phyloP scores from a whole-genome alignment of 345 rosid genomes.

The Gossypium stocksii region DNA sequence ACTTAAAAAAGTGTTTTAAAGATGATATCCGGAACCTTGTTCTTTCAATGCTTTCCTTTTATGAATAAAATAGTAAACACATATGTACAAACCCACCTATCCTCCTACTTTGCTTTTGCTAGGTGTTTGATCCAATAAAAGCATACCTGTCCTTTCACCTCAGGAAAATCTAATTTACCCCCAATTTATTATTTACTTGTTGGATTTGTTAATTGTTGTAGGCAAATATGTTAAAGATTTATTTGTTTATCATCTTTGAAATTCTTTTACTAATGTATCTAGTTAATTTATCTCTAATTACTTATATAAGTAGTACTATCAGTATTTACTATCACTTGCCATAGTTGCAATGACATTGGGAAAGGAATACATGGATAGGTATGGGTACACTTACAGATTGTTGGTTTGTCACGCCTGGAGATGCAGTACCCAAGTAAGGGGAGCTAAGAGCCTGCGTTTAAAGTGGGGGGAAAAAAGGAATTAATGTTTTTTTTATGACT shows the following conservation, averaged over 20 bases:
- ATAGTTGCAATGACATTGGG: slow-evolving; percentile 14
- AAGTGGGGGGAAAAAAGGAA: slow-evolving; percentile 4
- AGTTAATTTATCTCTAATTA: no score
- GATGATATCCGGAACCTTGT: slow-evolving; percentile 27
- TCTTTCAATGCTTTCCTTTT: slow-evolving; percentile 24
- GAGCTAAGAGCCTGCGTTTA: slow-evolving; percentile 46
- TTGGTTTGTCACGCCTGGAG: slow-evolving; percentile 39
- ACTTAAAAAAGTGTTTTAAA: slow-evolving; percentile 9
- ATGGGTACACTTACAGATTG: slow-evolving; percentile 36
- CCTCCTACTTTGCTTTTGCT: slow-evolving; percentile 1
- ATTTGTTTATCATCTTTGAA: no score
- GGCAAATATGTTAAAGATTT: no score
- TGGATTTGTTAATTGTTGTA: no score
- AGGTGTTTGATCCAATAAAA: slow-evolving; percentile 30
- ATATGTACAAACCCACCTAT: not conserved
- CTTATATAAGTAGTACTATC: no score
- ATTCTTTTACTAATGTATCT: no score
- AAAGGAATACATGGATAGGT: not conserved
- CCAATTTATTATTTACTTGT: not conserved
- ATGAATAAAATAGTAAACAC: slow-evolving; percentile 5
- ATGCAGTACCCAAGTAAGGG: slow-evolving; percentile 41
- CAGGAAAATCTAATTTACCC: slow-evolving; percentile 7
- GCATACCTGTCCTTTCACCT: slow-evolving; percentile 26
- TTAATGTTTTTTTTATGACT: slow-evolving; percentile 14
- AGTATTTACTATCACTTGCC: not conserved